These are phyloP conservation scores for Talaromyces piceae DNA, from an alignment of 2,329 filamentous ascomycete genomes.

Conservation along the genomic window DNA sequence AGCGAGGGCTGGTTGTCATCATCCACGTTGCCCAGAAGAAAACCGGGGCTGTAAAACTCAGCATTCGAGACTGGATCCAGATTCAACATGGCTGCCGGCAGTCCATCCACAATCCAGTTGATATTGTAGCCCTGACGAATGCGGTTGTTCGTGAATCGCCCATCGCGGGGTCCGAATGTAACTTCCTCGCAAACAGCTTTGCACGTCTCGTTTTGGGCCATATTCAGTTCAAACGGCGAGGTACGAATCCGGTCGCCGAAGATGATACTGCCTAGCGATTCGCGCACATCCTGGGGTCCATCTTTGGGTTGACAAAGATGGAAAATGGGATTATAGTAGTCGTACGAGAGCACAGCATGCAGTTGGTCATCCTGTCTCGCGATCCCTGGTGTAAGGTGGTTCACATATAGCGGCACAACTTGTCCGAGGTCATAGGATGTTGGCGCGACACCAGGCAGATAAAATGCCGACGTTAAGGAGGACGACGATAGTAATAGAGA, in stretches of 20 bases:
- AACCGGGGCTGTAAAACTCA: conserved; percentile 85
- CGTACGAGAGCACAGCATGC: conserved; percentile 88
- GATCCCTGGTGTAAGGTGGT: conserved; percentile 80
- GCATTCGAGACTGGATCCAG: conserved; percentile 67
- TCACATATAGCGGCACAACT: conserved; percentile 80
- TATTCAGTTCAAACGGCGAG: conserved; percentile 84
- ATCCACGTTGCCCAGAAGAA: conserved; percentile 60
- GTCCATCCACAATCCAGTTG: conserved; percentile 91
- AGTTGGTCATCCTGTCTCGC: conserved; percentile 70
- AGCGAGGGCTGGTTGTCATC: conserved; percentile 54
- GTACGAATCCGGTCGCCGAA: conserved; percentile 97
- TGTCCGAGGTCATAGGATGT: conserved; percentile 80
- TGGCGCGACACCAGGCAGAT: conserved; percentile 90
- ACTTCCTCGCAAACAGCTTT: conserved; percentile 65
- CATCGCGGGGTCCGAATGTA: conserved; percentile 58
- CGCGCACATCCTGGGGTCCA: conserved; percentile 71
- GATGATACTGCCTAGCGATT: conserved; percentile 89
- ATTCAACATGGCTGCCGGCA: conserved; percentile 81
- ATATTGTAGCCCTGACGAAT: conserved; percentile 83
- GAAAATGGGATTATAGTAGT: conserved; percentile 87
- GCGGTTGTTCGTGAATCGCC: conserved; percentile 72
- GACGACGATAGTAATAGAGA: conserved; percentile 25
- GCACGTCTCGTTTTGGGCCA: conserved; percentile 82
- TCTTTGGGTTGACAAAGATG: conserved; percentile 77
- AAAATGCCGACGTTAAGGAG: conserved; percentile 61